Evolutionary conservation across 495 filamentous ascomycete genomes (phyloP).

Genomic region (Glutinoglossum americanum): DNA sequence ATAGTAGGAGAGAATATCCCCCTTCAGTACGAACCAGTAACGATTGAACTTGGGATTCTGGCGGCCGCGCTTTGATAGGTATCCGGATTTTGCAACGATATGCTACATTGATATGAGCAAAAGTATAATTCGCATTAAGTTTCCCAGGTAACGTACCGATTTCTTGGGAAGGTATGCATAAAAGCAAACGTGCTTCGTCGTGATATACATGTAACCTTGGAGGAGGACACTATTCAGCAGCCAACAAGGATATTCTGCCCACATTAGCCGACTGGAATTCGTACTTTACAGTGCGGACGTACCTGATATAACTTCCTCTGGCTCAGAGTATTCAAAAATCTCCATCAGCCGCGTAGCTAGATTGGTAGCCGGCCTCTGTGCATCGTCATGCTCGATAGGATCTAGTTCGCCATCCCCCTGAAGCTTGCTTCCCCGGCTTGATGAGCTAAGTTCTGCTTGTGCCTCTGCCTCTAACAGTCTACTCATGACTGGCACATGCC

Average conservation of each 20-base stretch:
- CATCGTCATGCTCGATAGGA: constrained; percentile 10
- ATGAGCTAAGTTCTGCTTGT: constrained; percentile 25
- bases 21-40: constrained; percentile 93
- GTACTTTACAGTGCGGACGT: constrained; percentile 2
- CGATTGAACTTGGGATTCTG: constrained; percentile 76
- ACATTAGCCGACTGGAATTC: neutral
- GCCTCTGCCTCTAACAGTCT: constrained; percentile 67
- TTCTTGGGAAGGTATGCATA: constrained; percentile 92
- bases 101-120: constrained; percentile 24
- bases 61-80: constrained; percentile 72
- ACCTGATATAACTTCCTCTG: constrained; percentile 74
- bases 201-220: constrained; percentile 95
- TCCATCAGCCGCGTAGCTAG: constrained; percentile 57
- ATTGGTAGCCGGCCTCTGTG: constrained; percentile 17
- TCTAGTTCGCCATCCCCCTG: constrained; percentile 6
- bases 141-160: constrained; percentile 31
- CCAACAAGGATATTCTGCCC: constrained; percentile 79
- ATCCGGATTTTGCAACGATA: constrained; percentile 65
- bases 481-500: constrained; percentile 51
- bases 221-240: constrained; percentile 79
- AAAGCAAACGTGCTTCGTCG: constrained; percentile 80
- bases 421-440: constrained; percentile 7
- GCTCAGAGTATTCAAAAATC: constrained; percentile 67
- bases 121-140: too few relatives aligned
- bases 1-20: constrained; percentile 89